A percentile compares a stretch with the other conserved stretches of the same genome.
Evolutionary conservation across 2,329 filamentous ascomycete species (phyloP).

Genomic region (Pleoardoris graminearum): DNA sequence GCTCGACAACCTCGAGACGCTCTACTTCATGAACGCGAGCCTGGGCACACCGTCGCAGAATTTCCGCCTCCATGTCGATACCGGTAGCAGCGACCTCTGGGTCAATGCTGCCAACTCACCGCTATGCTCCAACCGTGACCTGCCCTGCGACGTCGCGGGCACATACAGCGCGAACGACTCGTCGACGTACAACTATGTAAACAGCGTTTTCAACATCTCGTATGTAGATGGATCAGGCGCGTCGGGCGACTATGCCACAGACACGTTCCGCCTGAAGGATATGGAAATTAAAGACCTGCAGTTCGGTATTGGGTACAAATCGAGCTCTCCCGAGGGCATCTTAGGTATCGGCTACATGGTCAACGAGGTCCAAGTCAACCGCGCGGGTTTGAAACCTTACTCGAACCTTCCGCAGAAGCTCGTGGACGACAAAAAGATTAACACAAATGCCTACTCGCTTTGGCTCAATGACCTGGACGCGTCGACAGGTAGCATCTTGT

Average conservation of each 20-base stretch:
- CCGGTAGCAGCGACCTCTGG: conserved; percentile 67
- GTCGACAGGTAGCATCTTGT: conserved; percentile 71
- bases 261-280: conserved; percentile 66
- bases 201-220: conserved; percentile 80
- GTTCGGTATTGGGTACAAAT: conserved; percentile 72
- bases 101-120: conserved; percentile 65
- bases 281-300: conserved; percentile 62
- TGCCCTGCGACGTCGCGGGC: conserved; percentile 64
- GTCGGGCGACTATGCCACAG: conserved; percentile 76
- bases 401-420: conserved; percentile 68
- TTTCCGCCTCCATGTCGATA: conserved; percentile 63
- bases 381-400: conserved; percentile 56
- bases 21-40: conserved; percentile 62
- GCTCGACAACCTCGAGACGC: conserved; percentile 61
- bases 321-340: conserved; percentile 67
- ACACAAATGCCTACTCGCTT: conserved; percentile 68
- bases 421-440: conserved; percentile 63
- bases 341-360: conserved; percentile 79
- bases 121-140: conserved; percentile 57
- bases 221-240: conserved; percentile 83
- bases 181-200: conserved; percentile 74
- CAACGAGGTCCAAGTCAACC: conserved; percentile 75
- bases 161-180: conserved; percentile 72
- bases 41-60: conserved; percentile 61
- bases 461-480: conserved; percentile 65